These are phyloP conservation scores for Erucastrum elatum DNA, from an alignment of 345 rosid genomes.

Conservation along the genomic window DNA sequence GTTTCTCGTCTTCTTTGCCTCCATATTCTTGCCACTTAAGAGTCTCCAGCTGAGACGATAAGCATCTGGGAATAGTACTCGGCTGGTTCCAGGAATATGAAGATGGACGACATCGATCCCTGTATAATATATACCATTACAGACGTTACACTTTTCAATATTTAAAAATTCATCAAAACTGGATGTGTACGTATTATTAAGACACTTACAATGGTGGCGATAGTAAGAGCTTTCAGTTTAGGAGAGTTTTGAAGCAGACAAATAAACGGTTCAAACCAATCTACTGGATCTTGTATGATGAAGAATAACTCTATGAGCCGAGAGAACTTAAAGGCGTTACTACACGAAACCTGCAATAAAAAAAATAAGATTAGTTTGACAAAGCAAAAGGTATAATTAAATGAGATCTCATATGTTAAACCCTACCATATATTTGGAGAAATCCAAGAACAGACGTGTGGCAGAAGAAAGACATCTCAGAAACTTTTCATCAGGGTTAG, in stretches of 20 bases:
- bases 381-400: not conserved
- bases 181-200: too few species aligned
- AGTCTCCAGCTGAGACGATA: not conserved
- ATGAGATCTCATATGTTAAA: not conserved
- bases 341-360: not conserved
- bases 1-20: not conserved
- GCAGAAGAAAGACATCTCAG: not conserved
- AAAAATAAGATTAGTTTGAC: not conserved
- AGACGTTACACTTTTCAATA: not conserved
- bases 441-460: not conserved
- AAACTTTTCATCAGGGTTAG: not conserved
- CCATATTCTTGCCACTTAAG: not conserved
- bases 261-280: not conserved
- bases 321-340: not conserved
- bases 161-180: not conserved
- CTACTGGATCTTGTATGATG: not conserved
- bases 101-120: not conserved
- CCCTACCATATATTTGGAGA: not conserved
- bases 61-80: not conserved
- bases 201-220: not conserved
- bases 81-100: not conserved
- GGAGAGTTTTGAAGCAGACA: not conserved
- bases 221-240: not conserved
- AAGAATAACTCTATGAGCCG: not conserved
- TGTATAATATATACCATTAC: not conserved